Evolutionary conservation across 192 early-diverging fungal species (phyloP).

Genomic region (Dispira simplex): DNA sequence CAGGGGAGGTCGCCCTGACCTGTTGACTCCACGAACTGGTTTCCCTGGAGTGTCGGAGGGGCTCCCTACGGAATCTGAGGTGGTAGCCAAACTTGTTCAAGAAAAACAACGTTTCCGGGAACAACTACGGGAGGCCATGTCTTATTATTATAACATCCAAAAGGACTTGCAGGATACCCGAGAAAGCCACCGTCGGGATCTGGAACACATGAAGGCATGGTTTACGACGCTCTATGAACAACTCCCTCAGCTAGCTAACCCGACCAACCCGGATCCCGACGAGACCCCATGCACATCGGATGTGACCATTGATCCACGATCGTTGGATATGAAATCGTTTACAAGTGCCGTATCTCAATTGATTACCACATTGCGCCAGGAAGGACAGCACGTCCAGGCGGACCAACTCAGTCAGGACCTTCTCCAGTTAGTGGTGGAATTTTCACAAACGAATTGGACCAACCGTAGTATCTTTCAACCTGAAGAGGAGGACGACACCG

Average conservation of each 20-base stretch:
- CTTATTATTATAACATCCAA: not conserved
- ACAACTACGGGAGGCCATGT: conserved; percentile 4
- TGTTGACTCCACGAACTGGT: not conserved
- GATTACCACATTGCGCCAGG: not conserved
- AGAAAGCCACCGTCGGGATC: conserved; percentile 1
- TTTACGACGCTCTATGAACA: not conserved
- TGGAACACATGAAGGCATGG: not conserved
- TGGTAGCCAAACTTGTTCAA: conserved; percentile 3
- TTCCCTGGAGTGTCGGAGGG: not conserved
- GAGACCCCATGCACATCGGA: not conserved
- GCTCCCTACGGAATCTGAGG: not conserved
- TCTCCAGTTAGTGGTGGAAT: conserved; percentile 8
- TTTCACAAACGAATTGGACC: not conserved
- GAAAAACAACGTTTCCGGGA: conserved; percentile 1
- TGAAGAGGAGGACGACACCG: not conserved
- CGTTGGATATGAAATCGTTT: not conserved
- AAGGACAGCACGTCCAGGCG: conserved; percentile 6
- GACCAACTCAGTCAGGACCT: not conserved
- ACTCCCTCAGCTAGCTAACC: not conserved
- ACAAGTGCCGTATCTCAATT: not conserved
- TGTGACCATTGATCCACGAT: not conserved
- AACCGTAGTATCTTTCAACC: conserved; percentile 8
- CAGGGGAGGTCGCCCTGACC: too few species aligned
- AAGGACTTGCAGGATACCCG: conserved; percentile 8
- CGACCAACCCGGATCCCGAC: not conserved